Conservation (phyloP, 768 basidiomycete genomes). For the Tylopilus plumbeoviolaceoides region DNA sequence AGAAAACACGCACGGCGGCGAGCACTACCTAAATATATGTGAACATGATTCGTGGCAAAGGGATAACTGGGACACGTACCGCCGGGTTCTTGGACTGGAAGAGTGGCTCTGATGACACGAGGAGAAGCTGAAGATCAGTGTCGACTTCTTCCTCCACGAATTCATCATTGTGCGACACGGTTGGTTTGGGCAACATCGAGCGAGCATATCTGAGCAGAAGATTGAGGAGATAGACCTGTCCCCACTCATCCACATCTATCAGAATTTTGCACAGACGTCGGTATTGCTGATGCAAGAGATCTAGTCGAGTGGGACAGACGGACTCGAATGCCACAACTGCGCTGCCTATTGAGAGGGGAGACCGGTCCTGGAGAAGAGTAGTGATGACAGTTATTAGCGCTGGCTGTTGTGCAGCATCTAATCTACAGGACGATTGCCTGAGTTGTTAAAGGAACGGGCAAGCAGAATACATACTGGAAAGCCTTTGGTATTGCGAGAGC, state of each 20-base stretch:
- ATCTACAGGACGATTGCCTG: conserved; percentile 40
- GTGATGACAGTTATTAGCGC: conserved; percentile 67
- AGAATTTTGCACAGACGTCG: conserved; percentile 79
- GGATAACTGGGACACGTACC: conserved; percentile 39
- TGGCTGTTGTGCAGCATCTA: conserved; percentile 69
- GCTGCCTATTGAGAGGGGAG: conserved; percentile 84
- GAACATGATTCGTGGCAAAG: neutral
- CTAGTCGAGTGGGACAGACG: conserved; percentile 83
- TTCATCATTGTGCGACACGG: conserved; percentile 28
- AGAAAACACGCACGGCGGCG: conserved; percentile 68
- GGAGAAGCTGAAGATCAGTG: conserved; percentile 68
- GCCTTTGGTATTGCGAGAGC: conserved; percentile 87
- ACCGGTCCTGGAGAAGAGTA: conserved; percentile 64
- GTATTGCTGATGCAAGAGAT: conserved; percentile 87
- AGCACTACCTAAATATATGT: conserved; percentile 61
- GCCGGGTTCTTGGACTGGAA: conserved; percentile 87
- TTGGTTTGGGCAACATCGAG: conserved; percentile 73
- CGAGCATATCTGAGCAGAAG: conserved; percentile 80
- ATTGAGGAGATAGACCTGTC: conserved; percentile 76
- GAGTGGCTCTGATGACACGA: conserved; percentile 69
- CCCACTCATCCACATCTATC: conserved; percentile 96
- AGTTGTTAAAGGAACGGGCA: neutral
- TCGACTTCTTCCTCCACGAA: conserved; percentile 63
- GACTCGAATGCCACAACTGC: conserved; percentile 82
- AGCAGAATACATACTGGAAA: conserved; percentile 54